Base-by-base conservation (phyloP, 2,329 filamentous ascomycete species). In the Coniochaeta sp. region DNA sequence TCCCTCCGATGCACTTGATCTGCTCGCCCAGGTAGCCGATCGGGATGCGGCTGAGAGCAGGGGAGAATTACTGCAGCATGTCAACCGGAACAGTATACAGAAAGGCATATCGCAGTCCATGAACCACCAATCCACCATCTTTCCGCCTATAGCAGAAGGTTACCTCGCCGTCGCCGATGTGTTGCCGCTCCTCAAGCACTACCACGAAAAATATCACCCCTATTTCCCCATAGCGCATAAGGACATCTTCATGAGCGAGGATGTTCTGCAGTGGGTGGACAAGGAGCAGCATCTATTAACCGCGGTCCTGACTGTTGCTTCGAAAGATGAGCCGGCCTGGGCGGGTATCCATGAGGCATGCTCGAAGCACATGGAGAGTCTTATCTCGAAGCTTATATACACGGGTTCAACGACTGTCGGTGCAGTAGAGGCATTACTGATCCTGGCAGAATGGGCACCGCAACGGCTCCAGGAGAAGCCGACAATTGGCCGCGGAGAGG, bases 381-480 rank as follows among this genome's bases (percentile, higher is more conserved):
- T 87, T 14, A 81, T 88, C 7, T 85, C 83, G 0, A 77, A 78
- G 31, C 76, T 89, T 16, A 78, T 85, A 20, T 83, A 84, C 47
- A 83, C 84, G 4, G 78, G 80, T 6, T 81, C 85, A 48, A 83
- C 81, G 24, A 82, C 81, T 24, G 82, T 88, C 1, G 85, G 87
- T 56, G 82, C 85, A 1, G 85, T 89, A 0, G 85, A 89, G 60
- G 83, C 84, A 3, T 67, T 89, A 3, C 70, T 89, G 0, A 70
- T 89, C 2, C 76, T 89, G 1, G 85, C 86, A 0, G 85, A 89
- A 60, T 89, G 86, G 86, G 84, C 83, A 6, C 83, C 84, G 0
- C 85, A 86, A 54, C 81, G 82, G 0, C 76, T 83, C 2, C 72
- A 82, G 6, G 76, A 77, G 30, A 79, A 81, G 27, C 81, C 81